phyloP scores from a whole-genome alignment of 768 basidiomycete species.

The Dioszegia aurantiaca region DNA sequence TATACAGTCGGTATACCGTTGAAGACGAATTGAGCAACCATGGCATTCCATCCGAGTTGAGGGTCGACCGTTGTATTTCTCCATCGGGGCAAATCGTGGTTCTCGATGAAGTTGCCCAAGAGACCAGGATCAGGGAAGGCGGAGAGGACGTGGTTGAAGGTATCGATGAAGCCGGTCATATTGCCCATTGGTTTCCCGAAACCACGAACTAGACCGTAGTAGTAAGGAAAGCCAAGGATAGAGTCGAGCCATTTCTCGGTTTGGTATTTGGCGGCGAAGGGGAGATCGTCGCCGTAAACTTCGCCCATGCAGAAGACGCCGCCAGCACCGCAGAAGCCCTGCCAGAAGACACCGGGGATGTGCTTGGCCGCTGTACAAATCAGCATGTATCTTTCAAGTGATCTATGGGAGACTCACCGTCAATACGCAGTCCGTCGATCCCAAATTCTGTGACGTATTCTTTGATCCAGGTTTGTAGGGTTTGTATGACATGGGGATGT shows the following conservation, averaged over 20 bases:
- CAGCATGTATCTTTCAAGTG: conserved; percentile 30
- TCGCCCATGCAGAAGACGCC: conserved; percentile 87
- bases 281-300: conserved; percentile 63
- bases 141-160: conserved; percentile 30
- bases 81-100: conserved; percentile 50
- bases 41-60: conserved; percentile 47
- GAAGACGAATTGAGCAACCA: conserved; percentile 47
- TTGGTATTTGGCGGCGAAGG: conserved; percentile 39
- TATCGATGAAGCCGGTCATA: conserved; percentile 44
- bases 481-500: conserved; percentile 63
- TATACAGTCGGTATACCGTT: conserved; percentile 48
- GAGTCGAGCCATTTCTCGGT: conserved; percentile 45
- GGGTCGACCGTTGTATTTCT: conserved; percentile 43
- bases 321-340: conserved; percentile 66
- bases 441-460: conserved; percentile 66
- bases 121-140: conserved; percentile 42
- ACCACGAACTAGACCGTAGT: conserved; percentile 39
- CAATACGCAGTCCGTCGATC: conserved; percentile 84
- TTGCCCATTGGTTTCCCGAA: conserved; percentile 41
- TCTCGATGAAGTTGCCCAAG: conserved; percentile 49
- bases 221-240: conserved; percentile 45
- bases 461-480: conserved; percentile 67
- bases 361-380: conserved; percentile 58
- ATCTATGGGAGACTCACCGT: conserved; percentile 50
- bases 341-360: conserved; percentile 73